Evolutionary conservation across 306 rosid genomes (phyloP).

Genomic region (Vigna reflexopilosa): DNA sequence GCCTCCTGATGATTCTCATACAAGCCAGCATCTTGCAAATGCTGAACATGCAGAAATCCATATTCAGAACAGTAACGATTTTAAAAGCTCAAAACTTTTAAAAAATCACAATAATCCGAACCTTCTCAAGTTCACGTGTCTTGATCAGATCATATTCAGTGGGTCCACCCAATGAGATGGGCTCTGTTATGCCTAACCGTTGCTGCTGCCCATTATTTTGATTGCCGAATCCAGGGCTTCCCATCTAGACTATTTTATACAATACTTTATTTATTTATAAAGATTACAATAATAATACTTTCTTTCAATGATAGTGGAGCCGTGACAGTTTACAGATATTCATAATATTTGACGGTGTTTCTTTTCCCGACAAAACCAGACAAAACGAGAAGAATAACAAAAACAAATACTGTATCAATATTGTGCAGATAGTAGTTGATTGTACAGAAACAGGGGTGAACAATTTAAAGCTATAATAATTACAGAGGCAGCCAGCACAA

Average conservation of each 20-base stretch:
- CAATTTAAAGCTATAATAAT: conserved; percentile 46
- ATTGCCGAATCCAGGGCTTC: conserved; percentile 65
- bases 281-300: background rate
- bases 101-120: conserved; percentile 10
- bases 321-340: conserved; percentile 16
- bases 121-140: conserved; percentile 86
- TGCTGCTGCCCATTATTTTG: conserved; percentile 68
- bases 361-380: conserved; percentile 30
- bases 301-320: conserved; percentile 41
- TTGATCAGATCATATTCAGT: conserved; percentile 72
- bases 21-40: conserved; percentile 80
- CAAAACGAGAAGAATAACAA: conserved; percentile 34
- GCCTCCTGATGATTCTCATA: conserved; percentile 90
- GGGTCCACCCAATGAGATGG: conserved; percentile 89
- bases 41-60: conserved; percentile 62
- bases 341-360: conserved; percentile 34
- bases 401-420: conserved; percentile 17
- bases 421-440: conserved; percentile 52
- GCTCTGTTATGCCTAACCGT: conserved; percentile 86
- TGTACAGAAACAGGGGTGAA: conserved; percentile 41
- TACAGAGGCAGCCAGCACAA: conserved; percentile 20
- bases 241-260: conserved; percentile 55
- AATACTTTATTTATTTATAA: background rate
- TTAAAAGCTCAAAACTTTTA: conserved; percentile 5
- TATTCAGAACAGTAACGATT: conserved; percentile 49